Conservation (phyloP, 352 stramenopile genomes). For the Phytopythium cucurbitacearum region DNA sequence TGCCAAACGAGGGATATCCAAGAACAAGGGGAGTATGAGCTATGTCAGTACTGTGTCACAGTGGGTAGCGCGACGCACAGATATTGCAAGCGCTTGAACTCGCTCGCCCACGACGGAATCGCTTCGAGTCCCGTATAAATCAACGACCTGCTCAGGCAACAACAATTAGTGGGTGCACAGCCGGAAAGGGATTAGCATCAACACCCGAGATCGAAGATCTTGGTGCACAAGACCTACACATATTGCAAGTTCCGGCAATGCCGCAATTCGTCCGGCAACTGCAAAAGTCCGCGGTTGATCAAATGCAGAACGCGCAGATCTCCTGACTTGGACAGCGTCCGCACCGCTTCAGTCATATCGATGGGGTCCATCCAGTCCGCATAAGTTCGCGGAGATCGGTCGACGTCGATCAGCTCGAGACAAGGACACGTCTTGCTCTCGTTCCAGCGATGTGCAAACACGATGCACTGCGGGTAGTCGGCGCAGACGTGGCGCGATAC, state of each 20-base stretch:
- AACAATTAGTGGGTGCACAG: too few species aligned
- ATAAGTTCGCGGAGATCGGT: constrained; percentile 17
- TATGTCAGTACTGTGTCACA: neutral
- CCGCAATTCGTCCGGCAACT: constrained; percentile 14
- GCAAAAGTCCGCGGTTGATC: constrained; percentile 13
- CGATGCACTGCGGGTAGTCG: constrained; percentile 5
- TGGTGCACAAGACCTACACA: neutral
- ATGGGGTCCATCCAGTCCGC: constrained; percentile 14
- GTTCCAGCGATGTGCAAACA: constrained; percentile 5
- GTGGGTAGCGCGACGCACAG: constrained; percentile 17
- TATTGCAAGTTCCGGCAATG: constrained; percentile 3
- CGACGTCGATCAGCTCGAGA: constrained; percentile 17
- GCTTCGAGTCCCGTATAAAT: constrained; percentile 20
- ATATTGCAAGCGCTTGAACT: constrained; percentile 27
- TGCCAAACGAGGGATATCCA: constrained; percentile 2
- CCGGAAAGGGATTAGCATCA: neutral
- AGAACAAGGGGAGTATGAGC: neutral
- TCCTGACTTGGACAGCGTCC: constrained; percentile 12
- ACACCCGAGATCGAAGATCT: neutral
- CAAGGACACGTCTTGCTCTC: constrained; percentile 14
- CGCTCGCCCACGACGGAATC: constrained; percentile 20
- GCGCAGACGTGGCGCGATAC: neutral
- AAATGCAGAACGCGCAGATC: constrained; percentile 18
- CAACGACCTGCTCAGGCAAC: constrained; percentile 15
- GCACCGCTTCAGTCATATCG: constrained; percentile 10